Base-by-base conservation (phyloP, 78 protist genomes). In the Cyanophora paradoxa region DNA sequence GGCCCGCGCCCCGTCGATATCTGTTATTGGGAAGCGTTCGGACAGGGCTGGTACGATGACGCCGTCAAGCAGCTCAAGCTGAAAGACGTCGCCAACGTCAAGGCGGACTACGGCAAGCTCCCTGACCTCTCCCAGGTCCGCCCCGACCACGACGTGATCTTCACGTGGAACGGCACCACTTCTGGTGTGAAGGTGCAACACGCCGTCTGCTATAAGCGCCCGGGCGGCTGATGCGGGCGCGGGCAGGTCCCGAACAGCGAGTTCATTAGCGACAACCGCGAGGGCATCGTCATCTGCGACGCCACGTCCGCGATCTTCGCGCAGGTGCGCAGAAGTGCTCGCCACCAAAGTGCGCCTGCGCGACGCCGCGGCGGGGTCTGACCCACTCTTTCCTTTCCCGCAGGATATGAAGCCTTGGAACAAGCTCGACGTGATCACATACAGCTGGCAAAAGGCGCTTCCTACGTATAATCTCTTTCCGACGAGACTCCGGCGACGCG, bases 111-210 rank as follows among this genome's bases (percentile, higher is more conserved):
- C 20, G 87, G 87, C 36, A 46, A 44, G 58, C 68, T 76, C 13
- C 87, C 87, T 4, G 78, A 77, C 59, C 66, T 82, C 26, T 4
- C 5, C 20, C 50, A 41, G 33, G 42, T 39, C 24, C 42, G 66
- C 58, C 33, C 44, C n/a, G 6, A 30, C 26, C n/a, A 74, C 42
- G 87, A 82, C 36, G 28, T 76, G 46, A 42, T 82, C 57, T 82
- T 82, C 79, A 77, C 87, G 16, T 77, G 30, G 56, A 82, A 82
- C 76, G 86, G 86, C 1, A 82, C 81, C 24, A 75, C 81, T 28
- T 28, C 71, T 10, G 81, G 86, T n/a, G 86, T 76, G 26, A 58
- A 26, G 39, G 72, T 70, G 56, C n/a, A n/a, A n/a, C n/a, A n/a
- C n/a, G n/a, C n/a, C n/a, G n/a, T n/a, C n/a, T n/a, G n/a, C n/a